These are phyloP conservation scores for Pythium sukuiense DNA, from an alignment of 352 stramenopile genomes.

Conservation along the genomic window DNA sequence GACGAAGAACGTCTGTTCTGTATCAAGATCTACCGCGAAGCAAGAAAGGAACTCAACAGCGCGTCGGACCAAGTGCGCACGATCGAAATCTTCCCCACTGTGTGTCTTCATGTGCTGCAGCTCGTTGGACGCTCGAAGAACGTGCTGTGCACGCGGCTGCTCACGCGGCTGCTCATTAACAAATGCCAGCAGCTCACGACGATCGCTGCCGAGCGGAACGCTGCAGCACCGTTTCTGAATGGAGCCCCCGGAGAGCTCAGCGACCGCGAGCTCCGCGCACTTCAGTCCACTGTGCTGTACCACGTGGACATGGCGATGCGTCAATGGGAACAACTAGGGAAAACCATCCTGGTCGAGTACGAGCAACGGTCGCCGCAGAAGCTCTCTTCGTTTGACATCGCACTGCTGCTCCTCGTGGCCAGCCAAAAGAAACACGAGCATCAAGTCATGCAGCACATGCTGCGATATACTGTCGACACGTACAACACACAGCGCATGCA, in stretches of 20 bases:
- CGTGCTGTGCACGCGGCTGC: constrained; percentile 34
- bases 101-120: constrained; percentile 44
- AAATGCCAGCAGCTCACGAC: constrained; percentile 31
- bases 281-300: constrained; percentile 59
- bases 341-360: constrained; percentile 41
- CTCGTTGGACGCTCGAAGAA: constrained; percentile 35
- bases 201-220: background rate
- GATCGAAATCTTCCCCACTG: constrained; percentile 37
- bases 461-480: constrained; percentile 31
- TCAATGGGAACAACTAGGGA: constrained; percentile 41
- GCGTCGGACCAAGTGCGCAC: constrained; percentile 21
- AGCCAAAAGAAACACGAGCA: constrained; percentile 35
- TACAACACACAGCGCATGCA: constrained; percentile 18
- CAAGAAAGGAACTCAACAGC: constrained; percentile 30
- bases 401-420: constrained; percentile 43
- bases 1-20: constrained; percentile 41
- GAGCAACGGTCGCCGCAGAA: constrained; percentile 28
- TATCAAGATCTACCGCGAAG: constrained; percentile 44
- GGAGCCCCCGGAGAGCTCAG: constrained; percentile 5
- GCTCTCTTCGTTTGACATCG: constrained; percentile 45
- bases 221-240: background rate
- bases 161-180: constrained; percentile 40
- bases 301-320: constrained; percentile 51
- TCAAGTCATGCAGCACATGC: constrained; percentile 30
- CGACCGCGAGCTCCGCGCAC: constrained; percentile 30